phyloP scores from a whole-genome alignment of 2,329 filamentous ascomycete genomes.

The Neoascochyta sp. region DNA sequence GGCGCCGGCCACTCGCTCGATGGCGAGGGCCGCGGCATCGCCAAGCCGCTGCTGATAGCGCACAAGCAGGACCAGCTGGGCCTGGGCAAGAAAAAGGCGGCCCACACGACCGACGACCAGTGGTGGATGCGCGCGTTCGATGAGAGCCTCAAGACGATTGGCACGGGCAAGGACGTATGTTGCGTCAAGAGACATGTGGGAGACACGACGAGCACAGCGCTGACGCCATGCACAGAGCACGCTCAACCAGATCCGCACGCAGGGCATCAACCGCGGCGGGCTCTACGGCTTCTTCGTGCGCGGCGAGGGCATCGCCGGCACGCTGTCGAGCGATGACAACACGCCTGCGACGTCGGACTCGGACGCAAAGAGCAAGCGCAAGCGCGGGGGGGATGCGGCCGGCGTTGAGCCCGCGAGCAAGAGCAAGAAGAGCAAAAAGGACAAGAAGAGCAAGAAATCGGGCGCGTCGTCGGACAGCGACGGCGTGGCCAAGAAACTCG shows the following conservation, averaged over 20 bases:
- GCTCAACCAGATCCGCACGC: slow-evolving; percentile 44
- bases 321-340: slow-evolving; percentile 44
- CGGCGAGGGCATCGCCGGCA: slow-evolving; percentile 74
- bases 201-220: background rate
- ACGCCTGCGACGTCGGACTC: slow-evolving; percentile 31
- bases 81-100: slow-evolving; percentile 67
- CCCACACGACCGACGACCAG: slow-evolving; percentile 63
- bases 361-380: slow-evolving; percentile 27
- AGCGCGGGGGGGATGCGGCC: slow-evolving; percentile 14
- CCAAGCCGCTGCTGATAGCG: slow-evolving; percentile 76
- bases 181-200: too few relatives aligned
- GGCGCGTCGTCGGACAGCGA: slow-evolving; percentile 3
- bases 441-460: slow-evolving; percentile 4
- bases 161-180: slow-evolving; percentile 27
- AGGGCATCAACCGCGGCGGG: slow-evolving; percentile 50
- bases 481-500: slow-evolving; percentile 23
- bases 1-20: slow-evolving; percentile 87
- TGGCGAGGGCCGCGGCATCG: slow-evolving; percentile 69
- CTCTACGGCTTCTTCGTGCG: slow-evolving; percentile 83
- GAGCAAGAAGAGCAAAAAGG: slow-evolving; percentile 15
- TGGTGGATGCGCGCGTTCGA: slow-evolving; percentile 98
- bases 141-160: slow-evolving; percentile 71
- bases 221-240: slow-evolving; percentile 53
- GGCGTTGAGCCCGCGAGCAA: slow-evolving; percentile 6
- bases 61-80: slow-evolving; percentile 79